Evolutionary conservation across 2,329 filamentous ascomycete species (phyloP).

Genomic region (Aspergillus candidus): DNA sequence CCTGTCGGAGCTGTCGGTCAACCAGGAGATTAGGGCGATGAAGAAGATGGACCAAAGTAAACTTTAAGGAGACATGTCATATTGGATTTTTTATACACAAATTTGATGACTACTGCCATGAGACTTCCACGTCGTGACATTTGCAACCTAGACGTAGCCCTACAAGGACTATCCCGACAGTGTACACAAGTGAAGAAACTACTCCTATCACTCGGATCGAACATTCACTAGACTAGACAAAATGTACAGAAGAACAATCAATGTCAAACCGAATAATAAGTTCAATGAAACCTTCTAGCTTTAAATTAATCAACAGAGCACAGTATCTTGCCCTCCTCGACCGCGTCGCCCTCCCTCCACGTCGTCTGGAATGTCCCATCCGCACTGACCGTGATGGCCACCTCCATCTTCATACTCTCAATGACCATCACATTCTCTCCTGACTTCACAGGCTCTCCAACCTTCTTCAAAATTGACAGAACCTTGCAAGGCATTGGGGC

Average conservation of each 20-base stretch:
- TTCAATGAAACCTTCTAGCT: no score
- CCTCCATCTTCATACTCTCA: constrained; percentile 44
- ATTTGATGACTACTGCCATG: no score
- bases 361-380: constrained; percentile 23
- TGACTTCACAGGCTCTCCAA: constrained; percentile 24
- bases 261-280: no score
- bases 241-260: no score
- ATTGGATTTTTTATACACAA: background rate
- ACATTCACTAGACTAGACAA: no score
- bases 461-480: constrained; percentile 25
- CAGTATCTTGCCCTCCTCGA: constrained; percentile 29
- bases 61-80: constrained; percentile 9
- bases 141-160: no score
- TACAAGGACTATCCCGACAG: no score
- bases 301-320: constrained; percentile 7
- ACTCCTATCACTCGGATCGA: no score
- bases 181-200: no score
- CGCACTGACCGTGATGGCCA: constrained; percentile 24
- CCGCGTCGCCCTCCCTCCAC: constrained; percentile 27
- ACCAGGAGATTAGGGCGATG: constrained; percentile 38
- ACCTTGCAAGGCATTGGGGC: constrained; percentile 36
- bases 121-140: no score
- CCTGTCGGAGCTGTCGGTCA: constrained; percentile 47
- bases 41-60: constrained; percentile 15
- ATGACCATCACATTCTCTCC: constrained; percentile 31